Conservation (phyloP, 805 yeast genomes). For the Myxozyma kluyveri region DNA sequence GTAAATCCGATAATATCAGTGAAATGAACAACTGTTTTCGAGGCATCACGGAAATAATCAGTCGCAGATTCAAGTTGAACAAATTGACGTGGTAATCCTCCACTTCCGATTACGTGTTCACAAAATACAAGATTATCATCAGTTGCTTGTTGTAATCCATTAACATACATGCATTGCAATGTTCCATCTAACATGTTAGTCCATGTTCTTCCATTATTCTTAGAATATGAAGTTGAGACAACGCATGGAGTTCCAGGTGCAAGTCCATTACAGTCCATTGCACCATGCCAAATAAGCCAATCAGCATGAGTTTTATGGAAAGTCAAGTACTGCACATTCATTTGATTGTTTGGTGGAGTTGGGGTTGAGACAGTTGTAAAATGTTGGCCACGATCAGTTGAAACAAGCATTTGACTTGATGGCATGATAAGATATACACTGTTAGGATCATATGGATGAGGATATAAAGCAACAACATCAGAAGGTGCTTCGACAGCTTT, state of each 20-base stretch:
- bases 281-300: conserved; percentile 69
- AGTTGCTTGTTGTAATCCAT: conserved; percentile 47
- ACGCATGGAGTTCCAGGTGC: conserved; percentile 50
- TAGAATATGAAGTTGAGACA: conserved; percentile 58
- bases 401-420: conserved; percentile 50
- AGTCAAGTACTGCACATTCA: conserved; percentile 45
- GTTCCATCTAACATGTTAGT: conserved; percentile 52
- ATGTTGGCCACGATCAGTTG: conserved; percentile 65
- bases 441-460: conserved; percentile 60
- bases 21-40: conserved; percentile 44
- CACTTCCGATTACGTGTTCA: conserved; percentile 38
- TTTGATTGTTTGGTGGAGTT: conserved; percentile 44
- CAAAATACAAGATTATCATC: conserved; percentile 63
- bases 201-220: conserved; percentile 67
- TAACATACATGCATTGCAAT: conserved; percentile 63
- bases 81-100: neutral
- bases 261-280: conserved; percentile 52
- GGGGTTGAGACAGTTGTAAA: conserved; percentile 47
- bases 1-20: conserved; percentile 71
- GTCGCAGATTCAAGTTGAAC: conserved; percentile 47
- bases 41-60: conserved; percentile 41
- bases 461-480: conserved; percentile 52
- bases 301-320: conserved; percentile 60
- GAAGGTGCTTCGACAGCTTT: conserved; percentile 43
- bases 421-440: conserved; percentile 55